Evolutionary conservation across 768 basidiomycete species (phyloP).

Genomic region (Astraeus odoratus): DNA sequence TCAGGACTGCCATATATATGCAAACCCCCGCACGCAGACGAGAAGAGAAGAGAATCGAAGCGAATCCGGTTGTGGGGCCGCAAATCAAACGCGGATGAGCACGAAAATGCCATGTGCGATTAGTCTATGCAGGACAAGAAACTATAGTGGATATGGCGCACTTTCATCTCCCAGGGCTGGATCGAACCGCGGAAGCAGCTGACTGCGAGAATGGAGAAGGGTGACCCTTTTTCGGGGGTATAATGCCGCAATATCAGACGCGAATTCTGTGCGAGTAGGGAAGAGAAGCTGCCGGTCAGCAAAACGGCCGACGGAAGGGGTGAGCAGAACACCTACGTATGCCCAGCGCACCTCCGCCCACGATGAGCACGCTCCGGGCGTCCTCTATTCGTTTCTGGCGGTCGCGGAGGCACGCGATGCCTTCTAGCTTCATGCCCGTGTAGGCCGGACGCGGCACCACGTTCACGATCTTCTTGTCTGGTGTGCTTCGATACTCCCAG

Average conservation of each 20-base stretch:
- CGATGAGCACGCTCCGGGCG: conserved; percentile 48
- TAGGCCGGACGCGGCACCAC: conserved; percentile 14
- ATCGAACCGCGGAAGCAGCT: conserved; percentile 50
- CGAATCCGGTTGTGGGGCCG: too few relatives aligned
- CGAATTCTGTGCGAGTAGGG: conserved; percentile 40
- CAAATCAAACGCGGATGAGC: neutral
- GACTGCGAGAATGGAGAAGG: conserved; percentile 50
- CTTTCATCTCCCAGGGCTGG: conserved; percentile 46
- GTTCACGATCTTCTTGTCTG: neutral
- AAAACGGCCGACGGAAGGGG: neutral
- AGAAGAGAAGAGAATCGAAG: too few relatives aligned
- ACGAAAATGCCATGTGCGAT: too few relatives aligned
- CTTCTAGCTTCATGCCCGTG: conserved; percentile 40
- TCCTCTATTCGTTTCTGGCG: conserved; percentile 42
- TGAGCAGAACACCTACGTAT: conserved; percentile 43
- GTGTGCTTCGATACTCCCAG: conserved; percentile 31
- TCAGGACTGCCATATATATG: conserved; percentile 32
- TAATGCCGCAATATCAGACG: conserved; percentile 52
- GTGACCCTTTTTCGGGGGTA: conserved; percentile 49
- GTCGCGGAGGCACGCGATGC: conserved; percentile 43
- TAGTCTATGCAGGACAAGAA: too few relatives aligned
- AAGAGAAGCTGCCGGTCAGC: neutral
- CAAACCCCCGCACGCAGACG: too few relatives aligned
- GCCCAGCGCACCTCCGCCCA: conserved; percentile 70
- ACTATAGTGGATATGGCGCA: conserved; percentile 19